Conservation (phyloP, 495 filamentous ascomycete genomes). For the Penicillium samsonianum region DNA sequence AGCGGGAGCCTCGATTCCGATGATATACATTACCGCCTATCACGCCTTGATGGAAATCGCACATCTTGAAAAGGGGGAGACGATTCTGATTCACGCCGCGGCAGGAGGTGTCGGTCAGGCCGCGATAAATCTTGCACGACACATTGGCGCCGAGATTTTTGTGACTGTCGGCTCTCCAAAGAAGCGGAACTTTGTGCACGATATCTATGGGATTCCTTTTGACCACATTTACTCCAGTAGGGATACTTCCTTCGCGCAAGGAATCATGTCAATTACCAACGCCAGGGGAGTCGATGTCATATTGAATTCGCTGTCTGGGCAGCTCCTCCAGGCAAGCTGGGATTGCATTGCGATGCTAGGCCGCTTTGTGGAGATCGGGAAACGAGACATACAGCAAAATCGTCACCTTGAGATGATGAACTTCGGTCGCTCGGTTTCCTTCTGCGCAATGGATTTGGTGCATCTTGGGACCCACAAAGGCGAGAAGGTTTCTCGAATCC, state of each 20-base stretch:
- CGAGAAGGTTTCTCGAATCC: background rate
- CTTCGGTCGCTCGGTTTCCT: background rate
- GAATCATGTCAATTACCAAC: slow-evolving; percentile 35
- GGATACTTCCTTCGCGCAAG: slow-evolving; percentile 19
- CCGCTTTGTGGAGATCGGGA: slow-evolving; percentile 48
- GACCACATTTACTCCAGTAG: slow-evolving; percentile 44
- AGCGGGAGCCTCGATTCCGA: slow-evolving; percentile 52
- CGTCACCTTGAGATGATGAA: slow-evolving; percentile 26
- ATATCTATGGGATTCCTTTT: slow-evolving; percentile 29
- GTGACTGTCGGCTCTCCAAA: slow-evolving; percentile 49
- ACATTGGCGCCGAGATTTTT: slow-evolving; percentile 55
- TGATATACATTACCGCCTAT: slow-evolving; percentile 52
- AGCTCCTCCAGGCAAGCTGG: slow-evolving; percentile 44
- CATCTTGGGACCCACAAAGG: slow-evolving; percentile 9
- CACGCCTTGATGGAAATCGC: slow-evolving; percentile 44
- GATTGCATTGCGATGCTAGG: slow-evolving; percentile 51
- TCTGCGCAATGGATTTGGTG: background rate
- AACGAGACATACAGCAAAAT: slow-evolving; percentile 17
- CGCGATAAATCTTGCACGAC: slow-evolving; percentile 55
- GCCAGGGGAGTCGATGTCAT: slow-evolving; percentile 49
- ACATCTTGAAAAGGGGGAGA: slow-evolving; percentile 45
- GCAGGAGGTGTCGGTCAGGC: slow-evolving; percentile 59
- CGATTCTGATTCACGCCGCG: too few relatives aligned
- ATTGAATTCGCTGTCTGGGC: slow-evolving; percentile 48
- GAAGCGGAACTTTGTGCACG: slow-evolving; percentile 36